Evolutionary conservation across 495 filamentous ascomycete species (phyloP), one percentile per base, ranked within the genome.

Genomic region (Hypoxylon fragiforme): DNA sequence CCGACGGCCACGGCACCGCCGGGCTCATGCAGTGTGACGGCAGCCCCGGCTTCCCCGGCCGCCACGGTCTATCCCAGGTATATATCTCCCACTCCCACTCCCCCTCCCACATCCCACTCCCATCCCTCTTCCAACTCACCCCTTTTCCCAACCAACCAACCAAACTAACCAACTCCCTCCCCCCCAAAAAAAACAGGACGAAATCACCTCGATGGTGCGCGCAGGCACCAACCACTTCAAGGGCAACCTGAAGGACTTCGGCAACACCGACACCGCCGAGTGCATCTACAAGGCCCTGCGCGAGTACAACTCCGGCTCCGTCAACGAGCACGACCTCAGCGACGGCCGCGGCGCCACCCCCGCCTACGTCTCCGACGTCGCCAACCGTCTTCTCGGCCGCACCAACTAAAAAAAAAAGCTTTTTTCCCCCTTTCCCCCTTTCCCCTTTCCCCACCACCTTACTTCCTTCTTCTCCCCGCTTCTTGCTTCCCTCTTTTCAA

Each of bases 211-310:
- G 28, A 76, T 74, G 72, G 61, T 73, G 19, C 41, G 49, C 43
- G 67, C 62, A 22, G 70, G 73, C 9, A 69, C 67, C 21, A 41
- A 71, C 52, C 57, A 73, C 60, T 66, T 60, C 66, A 69, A 70
- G 71, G 44, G 45, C 26, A 64, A 69, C 58, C 61, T 67, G n/a
- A 48, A 57, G 49, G 45, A 68, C 49, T 59, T 50, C 42, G 70
- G 70, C 24, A 41, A 68, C 61, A 38, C 60, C 44, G 50, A 53
- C 38, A 60, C 51, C 35, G 60, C 48, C 43, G 58, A 69, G 18
- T 67, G 63, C 61, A 70, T 72, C 60, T 76, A 74, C 63, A 65
- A 64, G 44, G 72, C 71, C 14, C 64, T 70, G 3, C 66, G 72
- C 37, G 67, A 60, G 46, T 77, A 77, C 63, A 75, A 75, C 64